Percentiles rank a stretch among this genome's conserved stretches.
Evolutionary conservation across 352 stramenopile species (phyloP).

Genomic region (Globisporangium cylindrosporum): DNA sequence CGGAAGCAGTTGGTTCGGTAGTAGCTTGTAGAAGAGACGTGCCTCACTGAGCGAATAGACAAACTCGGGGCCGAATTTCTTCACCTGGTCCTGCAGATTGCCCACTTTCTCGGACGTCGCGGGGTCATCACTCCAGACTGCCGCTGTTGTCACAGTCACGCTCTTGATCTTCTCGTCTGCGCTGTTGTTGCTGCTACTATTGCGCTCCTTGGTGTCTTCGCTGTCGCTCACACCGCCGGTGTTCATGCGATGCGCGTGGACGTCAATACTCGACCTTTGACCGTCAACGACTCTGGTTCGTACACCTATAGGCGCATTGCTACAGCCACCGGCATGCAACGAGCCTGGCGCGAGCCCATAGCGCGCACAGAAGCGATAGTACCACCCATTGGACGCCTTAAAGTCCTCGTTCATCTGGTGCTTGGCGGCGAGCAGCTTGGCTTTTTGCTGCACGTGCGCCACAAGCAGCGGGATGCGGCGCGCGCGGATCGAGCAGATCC

Average conservation of each 20-base stretch:
- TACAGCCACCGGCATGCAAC: constrained; percentile 22
- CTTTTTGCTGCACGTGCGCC: constrained; percentile 57
- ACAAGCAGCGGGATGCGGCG: constrained; percentile 46
- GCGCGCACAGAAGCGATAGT: constrained; percentile 73
- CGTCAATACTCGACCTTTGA: background rate
- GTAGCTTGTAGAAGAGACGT: constrained; percentile 48
- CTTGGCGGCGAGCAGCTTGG: constrained; percentile 37
- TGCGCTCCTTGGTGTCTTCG: background rate
- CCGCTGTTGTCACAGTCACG: background rate
- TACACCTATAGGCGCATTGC: background rate
- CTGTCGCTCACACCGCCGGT: background rate
- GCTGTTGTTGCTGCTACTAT: background rate
- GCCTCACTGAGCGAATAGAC: constrained; percentile 54
- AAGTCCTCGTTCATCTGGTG: constrained; percentile 45
- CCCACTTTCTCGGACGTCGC: constrained; percentile 11
- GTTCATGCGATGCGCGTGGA: background rate
- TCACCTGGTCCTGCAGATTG: constrained; percentile 21
- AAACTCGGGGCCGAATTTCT: constrained; percentile 33
- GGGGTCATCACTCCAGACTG: constrained; percentile 10
- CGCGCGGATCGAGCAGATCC: constrained; percentile 53
- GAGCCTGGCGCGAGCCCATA: constrained; percentile 48
- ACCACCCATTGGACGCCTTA: constrained; percentile 75
- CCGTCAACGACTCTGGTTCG: background rate
- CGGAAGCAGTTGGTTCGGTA: constrained; percentile 26
- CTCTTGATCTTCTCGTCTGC: background rate